Conservation (phyloP, 257 asterid species). For the Nemophila menziesii region DNA sequence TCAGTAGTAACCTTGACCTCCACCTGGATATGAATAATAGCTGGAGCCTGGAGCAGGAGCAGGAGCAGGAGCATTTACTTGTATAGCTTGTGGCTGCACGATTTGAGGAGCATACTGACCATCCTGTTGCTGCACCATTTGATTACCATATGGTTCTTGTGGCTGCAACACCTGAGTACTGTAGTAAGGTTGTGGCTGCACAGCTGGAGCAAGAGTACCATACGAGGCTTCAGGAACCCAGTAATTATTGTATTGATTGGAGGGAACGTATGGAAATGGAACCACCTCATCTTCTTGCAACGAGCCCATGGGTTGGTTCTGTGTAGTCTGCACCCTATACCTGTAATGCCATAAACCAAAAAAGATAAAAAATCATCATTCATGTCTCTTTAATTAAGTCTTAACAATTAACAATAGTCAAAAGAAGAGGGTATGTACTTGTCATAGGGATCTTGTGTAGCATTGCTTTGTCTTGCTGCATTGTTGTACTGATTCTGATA, state of each 20-base stretch:
- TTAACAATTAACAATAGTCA: conserved; percentile 1
- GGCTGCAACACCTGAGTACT: conserved; percentile 18
- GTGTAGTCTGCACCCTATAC: conserved; percentile 16
- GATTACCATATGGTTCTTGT: conserved; percentile 13
- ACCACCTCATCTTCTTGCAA: conserved; percentile 17
- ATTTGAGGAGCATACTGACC: no score
- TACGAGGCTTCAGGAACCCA: conserved; percentile 12
- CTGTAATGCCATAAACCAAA: conserved; percentile 16
- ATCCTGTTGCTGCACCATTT: no score
- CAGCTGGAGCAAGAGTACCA: no score
- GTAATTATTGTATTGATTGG: conserved; percentile 7
- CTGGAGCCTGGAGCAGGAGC: neutral
- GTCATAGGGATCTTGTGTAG: conserved; percentile 23
- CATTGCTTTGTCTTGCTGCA: conserved; percentile 4
- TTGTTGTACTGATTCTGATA: conserved; percentile 4
- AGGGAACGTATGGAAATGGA: conserved; percentile 18
- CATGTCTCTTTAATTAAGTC: neutral
- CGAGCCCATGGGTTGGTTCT: conserved; percentile 15
- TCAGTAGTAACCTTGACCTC: neutral
- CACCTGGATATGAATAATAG: neutral
- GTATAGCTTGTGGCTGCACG: conserved; percentile 17
- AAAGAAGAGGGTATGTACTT: conserved; percentile 20
- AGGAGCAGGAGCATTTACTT: neutral
- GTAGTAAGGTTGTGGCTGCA: no score
- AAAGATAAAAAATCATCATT: conserved; percentile 4